phyloP scores from a whole-genome alignment of 2,329 filamentous ascomycete species.

The Tolypocladium amazonense region DNA sequence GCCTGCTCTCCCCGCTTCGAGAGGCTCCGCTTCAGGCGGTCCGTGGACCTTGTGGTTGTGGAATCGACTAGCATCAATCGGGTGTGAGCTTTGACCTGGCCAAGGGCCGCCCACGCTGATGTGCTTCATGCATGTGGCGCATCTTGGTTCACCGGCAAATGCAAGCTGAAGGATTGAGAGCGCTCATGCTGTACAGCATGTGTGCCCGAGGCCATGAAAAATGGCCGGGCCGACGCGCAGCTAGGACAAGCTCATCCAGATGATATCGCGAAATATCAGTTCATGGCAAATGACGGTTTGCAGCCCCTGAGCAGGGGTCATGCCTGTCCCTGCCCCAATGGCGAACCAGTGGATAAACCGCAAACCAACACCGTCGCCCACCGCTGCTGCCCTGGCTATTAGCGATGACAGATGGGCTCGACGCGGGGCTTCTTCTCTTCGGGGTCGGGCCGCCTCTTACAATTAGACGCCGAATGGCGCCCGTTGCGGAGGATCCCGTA shows the following conservation, averaged over 20 bases:
- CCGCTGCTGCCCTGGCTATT: background rate
- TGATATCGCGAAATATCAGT: background rate
- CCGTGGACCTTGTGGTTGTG: background rate
- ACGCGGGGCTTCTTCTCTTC: background rate
- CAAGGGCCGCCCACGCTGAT: background rate
- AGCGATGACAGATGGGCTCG: background rate
- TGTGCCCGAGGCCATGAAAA: background rate
- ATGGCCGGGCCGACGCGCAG: background rate
- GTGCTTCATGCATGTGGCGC: background rate
- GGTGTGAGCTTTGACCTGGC: background rate
- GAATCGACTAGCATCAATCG: background rate
- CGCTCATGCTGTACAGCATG: background rate
- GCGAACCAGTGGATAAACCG: background rate
- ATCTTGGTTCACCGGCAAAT: background rate
- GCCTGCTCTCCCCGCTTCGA: background rate
- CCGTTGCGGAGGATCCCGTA: background rate
- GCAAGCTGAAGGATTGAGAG: background rate
- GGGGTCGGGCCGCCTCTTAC: background rate
- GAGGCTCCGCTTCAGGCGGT: background rate
- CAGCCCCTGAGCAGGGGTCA: slow-evolving; percentile 5
- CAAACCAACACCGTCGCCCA: background rate
- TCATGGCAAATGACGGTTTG: slow-evolving; percentile 2
- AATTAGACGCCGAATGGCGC: background rate
- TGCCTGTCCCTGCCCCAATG: background rate
- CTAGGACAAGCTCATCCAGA: background rate